Conservation (phyloP, 805 yeast species). For the Yamadazyma takamatsuzukensis region DNA sequence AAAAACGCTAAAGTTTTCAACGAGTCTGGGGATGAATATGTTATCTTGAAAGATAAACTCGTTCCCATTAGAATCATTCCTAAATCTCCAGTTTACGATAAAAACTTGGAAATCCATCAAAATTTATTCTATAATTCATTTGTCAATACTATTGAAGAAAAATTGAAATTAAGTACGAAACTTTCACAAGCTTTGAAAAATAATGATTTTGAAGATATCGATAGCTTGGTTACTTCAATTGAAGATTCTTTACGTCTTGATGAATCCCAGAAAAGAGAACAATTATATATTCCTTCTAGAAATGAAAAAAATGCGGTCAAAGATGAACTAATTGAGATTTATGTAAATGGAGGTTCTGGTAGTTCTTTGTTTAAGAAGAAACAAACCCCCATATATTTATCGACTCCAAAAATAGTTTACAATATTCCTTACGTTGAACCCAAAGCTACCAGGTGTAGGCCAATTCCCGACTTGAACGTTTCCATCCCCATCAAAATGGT, state of each 20-base stretch:
- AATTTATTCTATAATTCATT: slow-evolving; percentile 22
- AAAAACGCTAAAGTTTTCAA: slow-evolving; percentile 25
- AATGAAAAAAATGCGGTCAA: slow-evolving; percentile 5
- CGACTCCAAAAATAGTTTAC: slow-evolving; percentile 18
- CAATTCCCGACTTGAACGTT: slow-evolving; percentile 1
- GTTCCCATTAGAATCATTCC: slow-evolving; percentile 23
- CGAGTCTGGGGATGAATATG: slow-evolving; percentile 36
- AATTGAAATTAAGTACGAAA: slow-evolving; percentile 11
- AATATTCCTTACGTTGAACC: slow-evolving; percentile 23
- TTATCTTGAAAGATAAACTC: slow-evolving; percentile 30
- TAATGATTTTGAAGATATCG: not conserved
- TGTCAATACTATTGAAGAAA: slow-evolving; percentile 23
- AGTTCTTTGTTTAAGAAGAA: too few species aligned
- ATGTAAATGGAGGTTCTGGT: too few species aligned
- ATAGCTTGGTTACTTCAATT: slow-evolving; percentile 3
- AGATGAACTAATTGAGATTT: too few species aligned
- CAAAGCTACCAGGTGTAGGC: too few species aligned
- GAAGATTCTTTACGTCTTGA: slow-evolving; percentile 3
- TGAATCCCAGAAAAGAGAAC: slow-evolving; percentile 14
- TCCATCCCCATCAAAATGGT: slow-evolving; percentile 9
- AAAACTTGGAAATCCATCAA: slow-evolving; percentile 15
- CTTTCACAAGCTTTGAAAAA: slow-evolving; percentile 1
- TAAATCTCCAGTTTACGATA: slow-evolving; percentile 7
- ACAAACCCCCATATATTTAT: too few species aligned
- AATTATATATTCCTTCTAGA: slow-evolving; percentile 15